phyloP scores from a whole-genome alignment of 164 flowering plant species.

The Sedum album region DNA sequence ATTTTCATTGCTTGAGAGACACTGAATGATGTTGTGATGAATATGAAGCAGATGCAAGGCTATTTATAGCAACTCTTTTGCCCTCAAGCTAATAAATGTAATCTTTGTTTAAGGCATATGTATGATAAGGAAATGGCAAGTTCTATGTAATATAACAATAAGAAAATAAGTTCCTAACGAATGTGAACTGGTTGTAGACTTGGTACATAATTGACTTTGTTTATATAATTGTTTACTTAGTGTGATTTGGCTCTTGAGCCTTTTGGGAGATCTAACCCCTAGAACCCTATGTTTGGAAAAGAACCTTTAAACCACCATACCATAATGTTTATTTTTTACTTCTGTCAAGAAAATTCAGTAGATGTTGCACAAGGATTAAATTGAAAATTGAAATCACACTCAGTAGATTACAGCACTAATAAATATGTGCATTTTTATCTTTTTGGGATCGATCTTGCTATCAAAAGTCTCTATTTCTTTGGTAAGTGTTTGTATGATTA shows the following conservation, averaged over 20 bases:
- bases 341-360: too few species aligned
- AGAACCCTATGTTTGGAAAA: background rate
- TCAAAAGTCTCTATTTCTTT: too few species aligned
- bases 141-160: background rate
- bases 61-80: background rate
- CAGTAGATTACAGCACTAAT: too few species aligned
- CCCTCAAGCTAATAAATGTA: slow-evolving; percentile 4
- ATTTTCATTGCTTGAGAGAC: background rate
- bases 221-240: background rate
- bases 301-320: background rate
- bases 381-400: too few species aligned
- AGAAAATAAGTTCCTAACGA: background rate
- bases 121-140: background rate
- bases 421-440: too few species aligned
- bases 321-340: too few species aligned
- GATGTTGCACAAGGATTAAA: too few species aligned
- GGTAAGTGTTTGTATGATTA: too few species aligned
- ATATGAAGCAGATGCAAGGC: background rate
- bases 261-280: background rate
- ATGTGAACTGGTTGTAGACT: slow-evolving; percentile 1
- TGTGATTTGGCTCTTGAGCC: background rate
- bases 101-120: background rate
- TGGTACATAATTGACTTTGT: slow-evolving; percentile 2
- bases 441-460: too few species aligned
- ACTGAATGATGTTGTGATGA: background rate